Percentiles rank a stretch among this genome's conserved stretches.
These are phyloP conservation scores for Medicago lupulina DNA, from an alignment of 306 rosid genomes.

Conservation along the genomic window DNA sequence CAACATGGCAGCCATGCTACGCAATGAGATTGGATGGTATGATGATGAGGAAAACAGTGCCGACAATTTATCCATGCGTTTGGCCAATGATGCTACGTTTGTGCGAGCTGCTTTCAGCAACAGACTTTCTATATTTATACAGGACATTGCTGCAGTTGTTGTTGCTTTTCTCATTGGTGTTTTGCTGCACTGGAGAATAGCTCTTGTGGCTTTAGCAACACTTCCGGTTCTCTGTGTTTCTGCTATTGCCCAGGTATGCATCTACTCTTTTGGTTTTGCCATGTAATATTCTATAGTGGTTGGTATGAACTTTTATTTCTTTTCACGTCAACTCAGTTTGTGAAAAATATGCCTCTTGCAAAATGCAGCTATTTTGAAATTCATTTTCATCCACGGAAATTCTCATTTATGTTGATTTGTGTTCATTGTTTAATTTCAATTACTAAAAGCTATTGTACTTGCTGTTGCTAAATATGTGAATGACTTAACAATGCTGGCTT, in stretches of 20 bases:
- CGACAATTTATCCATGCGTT: slow-evolving; percentile 96
- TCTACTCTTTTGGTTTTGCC: slow-evolving; percentile 40
- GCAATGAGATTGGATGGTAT: slow-evolving; percentile 97
- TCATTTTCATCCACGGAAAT: slow-evolving; percentile 19
- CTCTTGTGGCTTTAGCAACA: slow-evolving; percentile 97
- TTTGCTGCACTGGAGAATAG: slow-evolving; percentile 90
- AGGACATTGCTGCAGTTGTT: slow-evolving; percentile 95
- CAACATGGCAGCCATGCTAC: slow-evolving; percentile 88
- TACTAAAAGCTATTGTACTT: slow-evolving; percentile 11
- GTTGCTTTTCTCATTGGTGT: slow-evolving; percentile 95
- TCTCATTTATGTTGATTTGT: slow-evolving; percentile 19
- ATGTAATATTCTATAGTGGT: slow-evolving; percentile 24
- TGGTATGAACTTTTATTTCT: slow-evolving; percentile 34
- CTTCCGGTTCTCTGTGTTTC: slow-evolving; percentile 89
- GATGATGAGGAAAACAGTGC: slow-evolving; percentile 98
- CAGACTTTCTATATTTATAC: slow-evolving; percentile 96
- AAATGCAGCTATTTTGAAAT: slow-evolving; percentile 17
- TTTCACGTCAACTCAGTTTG: slow-evolving; percentile 29
- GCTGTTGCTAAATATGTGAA: slow-evolving; percentile 12
- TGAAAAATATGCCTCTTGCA: slow-evolving; percentile 27
- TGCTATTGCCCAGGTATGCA: slow-evolving; percentile 93
- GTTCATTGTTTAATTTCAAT: slow-evolving; percentile 34
- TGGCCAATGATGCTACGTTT: slow-evolving; percentile 99
- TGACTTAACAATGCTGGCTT: slow-evolving; percentile 23
- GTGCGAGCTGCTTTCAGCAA: slow-evolving; percentile 99